Evolutionary conservation across 2,329 filamentous ascomycete genomes (phyloP).

Genomic region (Pyricularia grisea): DNA sequence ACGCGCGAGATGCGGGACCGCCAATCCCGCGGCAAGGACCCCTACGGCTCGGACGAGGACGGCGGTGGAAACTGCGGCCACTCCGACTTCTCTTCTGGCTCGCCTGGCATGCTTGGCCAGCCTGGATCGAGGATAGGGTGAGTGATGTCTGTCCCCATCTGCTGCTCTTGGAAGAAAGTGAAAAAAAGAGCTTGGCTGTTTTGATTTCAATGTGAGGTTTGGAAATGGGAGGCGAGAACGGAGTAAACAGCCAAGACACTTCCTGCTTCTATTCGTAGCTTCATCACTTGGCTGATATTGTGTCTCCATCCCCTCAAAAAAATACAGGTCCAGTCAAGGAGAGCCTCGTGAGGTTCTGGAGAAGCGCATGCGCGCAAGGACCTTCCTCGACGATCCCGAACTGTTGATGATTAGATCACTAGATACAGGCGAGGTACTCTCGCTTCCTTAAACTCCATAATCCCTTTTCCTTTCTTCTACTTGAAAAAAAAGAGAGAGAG

Average conservation of each 20-base stretch:
- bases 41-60: conserved; percentile 26
- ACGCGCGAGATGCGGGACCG: conserved; percentile 45
- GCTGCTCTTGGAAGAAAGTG: too few relatives aligned
- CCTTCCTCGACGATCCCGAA: conserved; percentile 47
- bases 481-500: neutral
- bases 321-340: neutral
- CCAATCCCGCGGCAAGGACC: conserved; percentile 50
- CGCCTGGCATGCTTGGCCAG: neutral
- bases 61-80: neutral
- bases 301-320: neutral
- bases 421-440: conserved; percentile 38
- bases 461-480: neutral
- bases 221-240: neutral
- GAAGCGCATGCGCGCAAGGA: conserved; percentile 37
- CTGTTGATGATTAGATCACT: conserved; percentile 50
- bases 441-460: conserved; percentile 15
- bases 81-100: neutral
- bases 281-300: neutral
- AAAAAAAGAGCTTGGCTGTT: too few relatives aligned
- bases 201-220: too few relatives aligned
- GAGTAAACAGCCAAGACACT: too few relatives aligned
- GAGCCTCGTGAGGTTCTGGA: conserved; percentile 34
- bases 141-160: neutral
- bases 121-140: neutral
- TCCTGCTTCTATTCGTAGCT: neutral